A percentile compares a stretch with the other conserved stretches of the same genome.
phyloP scores from a whole-genome alignment of 768 basidiomycete species.

The Trametes maxima region DNA sequence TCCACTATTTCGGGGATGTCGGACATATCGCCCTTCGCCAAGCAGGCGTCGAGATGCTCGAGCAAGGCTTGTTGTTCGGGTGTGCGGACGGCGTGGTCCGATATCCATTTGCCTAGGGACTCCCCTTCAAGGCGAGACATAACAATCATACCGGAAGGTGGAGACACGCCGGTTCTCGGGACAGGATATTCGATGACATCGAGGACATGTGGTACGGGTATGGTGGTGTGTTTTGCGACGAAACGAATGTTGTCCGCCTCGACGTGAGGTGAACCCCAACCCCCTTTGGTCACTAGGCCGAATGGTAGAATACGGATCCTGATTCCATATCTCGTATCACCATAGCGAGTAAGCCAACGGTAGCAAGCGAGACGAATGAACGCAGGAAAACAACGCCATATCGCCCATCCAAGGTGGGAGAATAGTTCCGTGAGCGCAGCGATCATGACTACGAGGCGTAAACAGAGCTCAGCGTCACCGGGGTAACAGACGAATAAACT shows the following conservation, averaged over 20 bases:
- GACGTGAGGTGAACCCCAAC: background rate
- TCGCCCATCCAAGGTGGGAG: background rate
- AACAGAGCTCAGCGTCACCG: background rate
- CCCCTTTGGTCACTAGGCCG: background rate
- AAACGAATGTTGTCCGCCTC: constrained; percentile 19
- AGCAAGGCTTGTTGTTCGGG: background rate
- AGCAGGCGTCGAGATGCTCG: constrained; percentile 2
- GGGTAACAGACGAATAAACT: background rate
- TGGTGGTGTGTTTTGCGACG: constrained; percentile 22
- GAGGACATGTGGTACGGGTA: constrained; percentile 25
- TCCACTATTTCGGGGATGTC: background rate
- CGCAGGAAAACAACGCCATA: constrained; percentile 2
- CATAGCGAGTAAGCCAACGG: background rate
- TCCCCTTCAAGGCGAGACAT: constrained; percentile 19
- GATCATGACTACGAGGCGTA: background rate
- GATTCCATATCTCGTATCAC: background rate
- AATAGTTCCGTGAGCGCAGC: background rate
- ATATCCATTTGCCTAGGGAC: background rate
- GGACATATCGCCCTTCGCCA: background rate
- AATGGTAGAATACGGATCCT: constrained; percentile 1
- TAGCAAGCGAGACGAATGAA: background rate
- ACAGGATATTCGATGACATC: constrained; percentile 3
- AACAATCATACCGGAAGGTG: constrained; percentile 3
- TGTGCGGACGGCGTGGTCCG: background rate
- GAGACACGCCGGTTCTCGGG: background rate